These are phyloP conservation scores for Pseudocercospora macadamiae DNA, from an alignment of 2,329 filamentous ascomycete species.

Conservation along the genomic window DNA sequence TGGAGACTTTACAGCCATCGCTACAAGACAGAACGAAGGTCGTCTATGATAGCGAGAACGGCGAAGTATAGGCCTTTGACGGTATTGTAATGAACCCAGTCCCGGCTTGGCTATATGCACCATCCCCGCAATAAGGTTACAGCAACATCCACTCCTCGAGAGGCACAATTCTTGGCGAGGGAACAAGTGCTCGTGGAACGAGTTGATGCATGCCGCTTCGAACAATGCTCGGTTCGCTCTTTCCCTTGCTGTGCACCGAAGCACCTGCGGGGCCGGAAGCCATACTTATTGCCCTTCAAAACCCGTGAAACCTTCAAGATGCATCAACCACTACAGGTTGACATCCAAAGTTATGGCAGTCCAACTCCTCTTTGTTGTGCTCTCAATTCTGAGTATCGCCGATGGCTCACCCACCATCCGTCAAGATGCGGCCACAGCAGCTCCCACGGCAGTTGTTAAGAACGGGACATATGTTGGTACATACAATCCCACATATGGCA, in stretches of 20 bases:
- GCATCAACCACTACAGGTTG: background rate
- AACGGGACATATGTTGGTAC: slow-evolving; percentile 56
- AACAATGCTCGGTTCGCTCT: background rate
- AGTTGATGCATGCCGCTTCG: background rate
- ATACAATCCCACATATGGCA: slow-evolving; percentile 45
- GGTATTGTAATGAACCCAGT: too few species aligned
- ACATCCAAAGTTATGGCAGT: background rate
- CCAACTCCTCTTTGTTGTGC: background rate
- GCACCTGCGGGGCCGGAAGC: background rate
- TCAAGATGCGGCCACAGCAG: background rate
- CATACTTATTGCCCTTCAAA: background rate
- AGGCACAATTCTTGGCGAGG: slow-evolving; percentile 4
- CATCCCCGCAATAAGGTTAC: background rate
- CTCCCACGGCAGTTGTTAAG: slow-evolving; percentile 35
- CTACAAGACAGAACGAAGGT: slow-evolving; percentile 24
- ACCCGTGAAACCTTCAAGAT: background rate
- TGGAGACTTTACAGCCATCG: slow-evolving; percentile 19
- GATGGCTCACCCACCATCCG: background rate
- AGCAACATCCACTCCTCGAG: background rate
- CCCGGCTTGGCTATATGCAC: slow-evolving; percentile 5
- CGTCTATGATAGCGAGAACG: slow-evolving; percentile 20
- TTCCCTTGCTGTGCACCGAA: background rate
- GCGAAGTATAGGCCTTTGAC: too few species aligned
- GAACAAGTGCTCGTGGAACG: background rate
- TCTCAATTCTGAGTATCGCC: background rate